Evolutionary conservation across 768 basidiomycete genomes (phyloP).

Genomic region (Termitomyces sp.): DNA sequence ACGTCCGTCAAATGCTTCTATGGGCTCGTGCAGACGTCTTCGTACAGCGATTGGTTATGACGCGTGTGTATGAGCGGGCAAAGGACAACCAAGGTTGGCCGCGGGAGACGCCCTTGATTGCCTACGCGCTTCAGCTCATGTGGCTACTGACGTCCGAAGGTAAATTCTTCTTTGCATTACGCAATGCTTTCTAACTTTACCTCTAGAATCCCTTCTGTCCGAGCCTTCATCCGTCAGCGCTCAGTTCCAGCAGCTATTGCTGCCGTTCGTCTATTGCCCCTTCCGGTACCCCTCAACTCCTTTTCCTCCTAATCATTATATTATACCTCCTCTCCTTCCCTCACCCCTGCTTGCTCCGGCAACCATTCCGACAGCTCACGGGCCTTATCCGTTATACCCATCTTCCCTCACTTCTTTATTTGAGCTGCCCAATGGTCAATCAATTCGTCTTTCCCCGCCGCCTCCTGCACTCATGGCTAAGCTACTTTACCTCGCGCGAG

Average conservation of each 20-base stretch:
- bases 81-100: conserved; percentile 40
- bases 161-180: conserved; percentile 5
- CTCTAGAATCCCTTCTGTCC: conserved; percentile 19
- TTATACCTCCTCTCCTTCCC: conserved; percentile 35
- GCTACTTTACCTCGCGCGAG: conserved; percentile 54
- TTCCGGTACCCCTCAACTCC: conserved; percentile 50
- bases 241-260: conserved; percentile 25
- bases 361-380: conserved; percentile 30
- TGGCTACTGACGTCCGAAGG: conserved; percentile 47
- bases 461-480: conserved; percentile 53
- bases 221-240: conserved; percentile 24
- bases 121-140: conserved; percentile 47
- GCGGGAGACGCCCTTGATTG: conserved; percentile 34
- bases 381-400: conserved; percentile 41
- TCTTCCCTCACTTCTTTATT: conserved; percentile 22
- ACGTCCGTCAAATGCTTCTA: conserved; percentile 36
- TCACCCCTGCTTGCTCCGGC: conserved; percentile 9
- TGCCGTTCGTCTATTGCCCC: conserved; percentile 44
- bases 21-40: conserved; percentile 37
- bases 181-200: background rate
- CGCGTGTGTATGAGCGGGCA: conserved; percentile 31
- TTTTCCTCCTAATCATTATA: conserved; percentile 54
- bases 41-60: conserved; percentile 32
- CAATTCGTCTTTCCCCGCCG: conserved; percentile 27
- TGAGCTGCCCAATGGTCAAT: conserved; percentile 22